Base-by-base conservation (phyloP, 1,139 yeast species). In the Candida glucosophila region DNA sequence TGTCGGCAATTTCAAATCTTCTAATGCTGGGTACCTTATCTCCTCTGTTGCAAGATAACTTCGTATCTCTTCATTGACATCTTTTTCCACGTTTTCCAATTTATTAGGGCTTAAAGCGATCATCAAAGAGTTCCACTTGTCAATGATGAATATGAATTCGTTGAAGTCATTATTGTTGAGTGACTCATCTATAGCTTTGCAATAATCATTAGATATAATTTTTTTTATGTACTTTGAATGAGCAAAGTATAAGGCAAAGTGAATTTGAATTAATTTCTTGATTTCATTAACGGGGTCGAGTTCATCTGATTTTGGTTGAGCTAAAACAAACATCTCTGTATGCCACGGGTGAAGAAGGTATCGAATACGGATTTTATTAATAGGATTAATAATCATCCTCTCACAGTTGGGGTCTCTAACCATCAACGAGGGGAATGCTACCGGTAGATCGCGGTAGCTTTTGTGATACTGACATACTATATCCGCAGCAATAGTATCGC, bases 221-320 rank as follows among this genome's bases (percentile, higher is more conserved):
- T 47, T 47, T 39, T 47, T 70, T 39, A 50, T 62, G 40, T 29
- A 45, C 28, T 24, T 44, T 12, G 51, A 66, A 45, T 47, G 73
- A 38, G 44, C 55, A 33, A 64, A 63, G 36, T 57, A 64, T 11
- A 64, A 42, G 3, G 62, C 50, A 29, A 45, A 59, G 34, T 64
- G 69, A 14, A 63, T 55, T 48, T 60, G 64, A 30, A 63, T 55
- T 6, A 63, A 36, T 34, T 56, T 70, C 13, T 79, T 81, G 25
- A 85, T 67, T 43, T 86, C 95, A 24, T 63, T 67, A 35, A 80
- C 57, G 4, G 95, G 90, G 41, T 81, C 77, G 32, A 78, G 59
- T 35, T 74, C 81, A 28, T 70, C 69, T 26, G 61, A 55, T 34
- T 67, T 69, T 3, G 75, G 73, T 7, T 46, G 55, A 1, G 65